Evolutionary conservation across 192 early-diverging fungal species (phyloP), one percentile per base, ranked within the genome.

Genomic region (Coemansia sp.): DNA sequence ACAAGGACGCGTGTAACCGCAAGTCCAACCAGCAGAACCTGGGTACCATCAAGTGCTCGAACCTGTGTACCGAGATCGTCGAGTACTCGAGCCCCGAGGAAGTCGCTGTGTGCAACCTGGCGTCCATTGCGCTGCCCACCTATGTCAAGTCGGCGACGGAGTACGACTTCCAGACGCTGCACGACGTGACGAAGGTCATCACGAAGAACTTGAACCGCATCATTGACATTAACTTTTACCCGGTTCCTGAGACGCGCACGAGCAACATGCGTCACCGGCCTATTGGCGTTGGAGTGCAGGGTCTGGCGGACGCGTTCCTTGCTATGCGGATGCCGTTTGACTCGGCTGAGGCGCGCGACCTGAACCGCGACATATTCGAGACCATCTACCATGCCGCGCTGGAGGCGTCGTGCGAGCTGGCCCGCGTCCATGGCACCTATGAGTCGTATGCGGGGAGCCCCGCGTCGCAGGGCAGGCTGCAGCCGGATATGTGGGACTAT

Each of bases 21-120:
- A 99, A 99, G 87, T 95, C 94, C 18, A 99, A 99, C 87, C 97
- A 99, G 85, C 95, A 98, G 85, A 98, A 99, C 86, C 85, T 99
- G 46, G 97, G 97, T 33, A 99, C 96, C 16, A 99, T 99, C 90
- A 97, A 95, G 83, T 99, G 95, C 87, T 92, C 90, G 68, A 99
- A 99, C 80, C 86, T 99, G 70, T 99, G 97, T 83, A 99, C 97
- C 0, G 97, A 99, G 73, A 97, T 99, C 84, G 93, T 99, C 50
- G 92, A 99, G 80, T 98, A 98, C 88, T 93, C 95, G 8, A 85
- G 87, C 58, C 94, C 97, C 36, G 95, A 97, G 49, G 97, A 99
- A 74, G 93, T 98, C 9, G 97, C 97, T 15, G 96, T 98, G 49
- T 99, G 97, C 88, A 99, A 98, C 71, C 81, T 99, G 75, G 96